Percentiles rank a stretch among this genome's conserved stretches.
Evolutionary conservation across 495 filamentous ascomycete genomes (phyloP).

Genomic region (Talaromyces proteolyticus): DNA sequence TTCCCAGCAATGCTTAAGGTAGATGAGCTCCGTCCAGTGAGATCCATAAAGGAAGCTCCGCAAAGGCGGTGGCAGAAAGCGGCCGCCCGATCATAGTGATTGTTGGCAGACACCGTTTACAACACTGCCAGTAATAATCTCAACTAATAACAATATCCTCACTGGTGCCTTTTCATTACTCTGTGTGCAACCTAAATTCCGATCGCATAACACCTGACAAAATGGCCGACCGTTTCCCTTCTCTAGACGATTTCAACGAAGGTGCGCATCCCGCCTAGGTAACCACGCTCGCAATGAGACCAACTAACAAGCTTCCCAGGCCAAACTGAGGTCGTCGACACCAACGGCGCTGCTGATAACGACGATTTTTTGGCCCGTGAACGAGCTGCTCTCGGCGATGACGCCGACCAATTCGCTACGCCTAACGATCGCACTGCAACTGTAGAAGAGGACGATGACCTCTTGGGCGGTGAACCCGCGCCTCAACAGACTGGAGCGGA

Average conservation of each 20-base stretch:
- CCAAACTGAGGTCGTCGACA: slow-evolving; percentile 49
- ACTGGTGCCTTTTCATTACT: background rate
- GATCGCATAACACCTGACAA: slow-evolving; percentile 9
- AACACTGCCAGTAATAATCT: background rate
- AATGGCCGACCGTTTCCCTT: slow-evolving; percentile 97
- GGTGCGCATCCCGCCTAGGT: slow-evolving; percentile 55
- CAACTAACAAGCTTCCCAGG: slow-evolving; percentile 37
- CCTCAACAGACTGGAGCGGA: slow-evolving; percentile 34
- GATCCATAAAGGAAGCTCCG: slow-evolving; percentile 4
- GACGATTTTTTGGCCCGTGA: slow-evolving; percentile 88
- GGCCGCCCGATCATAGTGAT: background rate
- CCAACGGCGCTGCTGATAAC: slow-evolving; percentile 37
- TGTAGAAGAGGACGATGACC: slow-evolving; percentile 60
- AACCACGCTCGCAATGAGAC: too few species aligned
- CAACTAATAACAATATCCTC: slow-evolving; percentile 1
- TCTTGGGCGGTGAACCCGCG: slow-evolving; percentile 59
- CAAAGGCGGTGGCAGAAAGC: slow-evolving; percentile 8
- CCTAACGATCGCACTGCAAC: slow-evolving; percentile 57
- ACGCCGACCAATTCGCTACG: slow-evolving; percentile 84
- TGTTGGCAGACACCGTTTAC: background rate
- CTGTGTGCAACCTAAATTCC: background rate
- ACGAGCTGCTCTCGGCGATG: slow-evolving; percentile 81
- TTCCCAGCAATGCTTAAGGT: too few species aligned
- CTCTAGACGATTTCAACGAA: slow-evolving; percentile 90
- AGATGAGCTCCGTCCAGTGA: background rate